Base-by-base conservation (phyloP, 225 moss, liverwort and hornwort species). In the Polytrichum commune region DNA sequence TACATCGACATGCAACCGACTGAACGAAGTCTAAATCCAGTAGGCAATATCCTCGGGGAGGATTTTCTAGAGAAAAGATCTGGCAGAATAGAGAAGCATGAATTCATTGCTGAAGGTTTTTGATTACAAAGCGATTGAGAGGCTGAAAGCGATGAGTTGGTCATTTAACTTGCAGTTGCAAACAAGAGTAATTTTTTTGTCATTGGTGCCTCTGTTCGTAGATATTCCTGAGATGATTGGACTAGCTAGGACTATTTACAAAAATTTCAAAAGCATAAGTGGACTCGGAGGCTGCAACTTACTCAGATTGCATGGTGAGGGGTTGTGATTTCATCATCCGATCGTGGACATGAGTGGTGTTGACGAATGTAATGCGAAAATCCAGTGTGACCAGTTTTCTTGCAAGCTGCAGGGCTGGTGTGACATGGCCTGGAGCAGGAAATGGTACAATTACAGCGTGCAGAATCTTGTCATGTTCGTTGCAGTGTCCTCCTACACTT, bases 311-410 rank as follows among this genome's bases (percentile, higher is more conserved):
- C 78, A 19, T 6, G 35, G 65, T 29, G 35, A n/a, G 64, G 20
- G 72, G 19, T 20, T 58, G 80, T 18, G 63, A 62, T 27, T 26
- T 54, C 63, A 73, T 29, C 58, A 81, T 32, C 0, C 8, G 24
- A 56, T 69, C 38, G 22, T 84, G 84, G 62, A 66, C 70, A 7
- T 29, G 46, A 19, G 46, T 26, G 19, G 63, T 78, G 73, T 78
- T 78, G 58, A 84, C 78, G 58, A 84, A 84, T 19, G 84, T 81
- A 63, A 84, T 67, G 30, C 28, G 77, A 62, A 81, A 75, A 7
- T 53, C 69, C 1, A 66, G 27, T 28, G 23, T n/a, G 7, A 8
- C 63, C 56, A 84, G 73, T 29, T 72, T 74, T 60, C 58, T 66
- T 53, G 84, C 72, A 27, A 84, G 54, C 58, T 72, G 80, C 67